phyloP scores from a whole-genome alignment of 2,329 filamentous ascomycete genomes.

The Falciphora oryzae region DNA sequence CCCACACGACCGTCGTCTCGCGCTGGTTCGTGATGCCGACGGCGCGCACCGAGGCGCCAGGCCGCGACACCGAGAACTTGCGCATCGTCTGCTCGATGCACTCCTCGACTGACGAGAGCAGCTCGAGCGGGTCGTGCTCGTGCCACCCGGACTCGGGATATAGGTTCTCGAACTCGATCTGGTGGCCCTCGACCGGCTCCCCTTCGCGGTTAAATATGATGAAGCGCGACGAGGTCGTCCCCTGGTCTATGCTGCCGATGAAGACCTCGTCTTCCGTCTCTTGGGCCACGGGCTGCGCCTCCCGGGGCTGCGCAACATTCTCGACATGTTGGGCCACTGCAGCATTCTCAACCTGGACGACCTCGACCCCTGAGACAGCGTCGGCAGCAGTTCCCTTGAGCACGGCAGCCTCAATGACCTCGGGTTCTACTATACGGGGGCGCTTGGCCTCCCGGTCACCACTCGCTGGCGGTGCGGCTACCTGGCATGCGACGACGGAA shows the following conservation, averaged over 20 bases:
- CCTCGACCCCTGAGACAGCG: not conserved
- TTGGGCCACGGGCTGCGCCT: not conserved
- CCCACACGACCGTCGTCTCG: conserved; percentile 84
- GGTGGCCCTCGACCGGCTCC: conserved; percentile 73
- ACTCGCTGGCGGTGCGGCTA: not conserved
- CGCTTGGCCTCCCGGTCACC: not conserved
- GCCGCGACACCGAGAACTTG: conserved; percentile 64
- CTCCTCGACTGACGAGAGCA: conserved; percentile 67
- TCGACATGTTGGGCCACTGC: conserved; percentile 7
- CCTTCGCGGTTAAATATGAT: conserved; percentile 81
- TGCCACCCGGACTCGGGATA: conserved; percentile 88
- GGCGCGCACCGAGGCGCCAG: conserved; percentile 62
- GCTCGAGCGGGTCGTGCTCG: conserved; percentile 76
- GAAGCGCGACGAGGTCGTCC: conserved; percentile 84
- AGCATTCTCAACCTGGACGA: not conserved
- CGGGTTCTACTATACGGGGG: too few relatives aligned
- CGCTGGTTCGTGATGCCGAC: conserved; percentile 88
- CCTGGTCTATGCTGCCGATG: conserved; percentile 85
- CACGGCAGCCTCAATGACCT: too few relatives aligned
- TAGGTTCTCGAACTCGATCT: conserved; percentile 79
- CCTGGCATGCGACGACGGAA: not conserved
- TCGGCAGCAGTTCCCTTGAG: not conserved
- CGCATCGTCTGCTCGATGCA: conserved; percentile 75
- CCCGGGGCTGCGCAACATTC: not conserved
- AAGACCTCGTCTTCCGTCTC: conserved; percentile 36